A percentile compares a stretch with the other conserved stretches of the same genome.
Conservation (phyloP, 129 eudicot genomes). For the Pulicaria dysenterica region DNA sequence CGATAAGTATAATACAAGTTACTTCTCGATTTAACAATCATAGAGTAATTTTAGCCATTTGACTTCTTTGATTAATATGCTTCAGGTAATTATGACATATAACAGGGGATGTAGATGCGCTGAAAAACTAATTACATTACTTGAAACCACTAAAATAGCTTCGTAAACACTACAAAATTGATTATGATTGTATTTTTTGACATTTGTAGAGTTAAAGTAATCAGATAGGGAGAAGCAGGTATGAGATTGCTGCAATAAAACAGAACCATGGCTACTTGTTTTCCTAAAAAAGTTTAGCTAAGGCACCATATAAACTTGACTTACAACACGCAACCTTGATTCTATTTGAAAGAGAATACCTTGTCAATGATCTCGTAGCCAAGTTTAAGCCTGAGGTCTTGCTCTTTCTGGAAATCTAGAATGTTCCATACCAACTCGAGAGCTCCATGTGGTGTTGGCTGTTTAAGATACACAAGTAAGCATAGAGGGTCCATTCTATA, state of each 20-base stretch:
- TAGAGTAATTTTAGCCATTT: neutral
- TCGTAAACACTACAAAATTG: no score
- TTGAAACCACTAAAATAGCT: no score
- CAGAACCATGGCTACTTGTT: no score
- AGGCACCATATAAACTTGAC: no score
- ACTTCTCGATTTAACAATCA: neutral
- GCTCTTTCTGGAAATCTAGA: slow-evolving; percentile 69
- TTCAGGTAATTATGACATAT: neutral
- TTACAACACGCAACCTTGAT: no score
- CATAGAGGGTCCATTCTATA: neutral
- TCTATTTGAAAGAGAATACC: slow-evolving; percentile 39
- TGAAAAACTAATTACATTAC: no score
- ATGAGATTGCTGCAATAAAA: no score
- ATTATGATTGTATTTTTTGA: no score
- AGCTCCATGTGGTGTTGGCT: slow-evolving; percentile 67
- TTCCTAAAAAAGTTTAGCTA: no score
- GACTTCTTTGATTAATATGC: neutral
- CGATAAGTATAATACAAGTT: neutral
- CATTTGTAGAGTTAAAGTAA: no score
- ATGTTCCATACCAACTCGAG: slow-evolving; percentile 84
- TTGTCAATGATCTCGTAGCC: slow-evolving; percentile 77
- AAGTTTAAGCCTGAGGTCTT: slow-evolving; percentile 80
- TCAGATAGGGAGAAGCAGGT: no score
- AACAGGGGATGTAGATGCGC: no score
- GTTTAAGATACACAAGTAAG: slow-evolving; percentile 9